A percentile compares a stretch with the other conserved stretches of the same genome.
Conservation (phyloP, 768 basidiomycete species). For the Tricholoma sp. region DNA sequence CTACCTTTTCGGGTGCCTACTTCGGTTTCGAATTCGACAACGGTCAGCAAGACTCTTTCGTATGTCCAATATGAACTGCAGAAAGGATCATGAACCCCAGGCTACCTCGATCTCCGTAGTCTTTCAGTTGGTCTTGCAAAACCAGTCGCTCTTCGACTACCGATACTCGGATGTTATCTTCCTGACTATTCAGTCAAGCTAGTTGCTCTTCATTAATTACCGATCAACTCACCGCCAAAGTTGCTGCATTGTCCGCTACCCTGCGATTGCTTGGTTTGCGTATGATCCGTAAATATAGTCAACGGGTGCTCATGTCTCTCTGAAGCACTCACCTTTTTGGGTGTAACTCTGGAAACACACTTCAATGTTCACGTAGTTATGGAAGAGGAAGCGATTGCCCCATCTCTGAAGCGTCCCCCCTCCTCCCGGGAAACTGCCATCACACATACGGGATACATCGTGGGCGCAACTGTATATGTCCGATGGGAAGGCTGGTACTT, state of each 20-base stretch:
- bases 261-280: background rate
- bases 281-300: too few species aligned
- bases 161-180: background rate
- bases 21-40: background rate
- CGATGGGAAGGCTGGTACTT: constrained; percentile 1
- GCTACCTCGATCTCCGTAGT: constrained; percentile 16
- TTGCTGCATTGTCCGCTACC: background rate
- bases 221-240: background rate
- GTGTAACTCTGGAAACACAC: constrained; percentile 5
- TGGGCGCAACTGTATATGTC: constrained; percentile 11
- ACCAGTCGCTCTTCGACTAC: constrained; percentile 1
- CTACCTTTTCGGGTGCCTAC: background rate
- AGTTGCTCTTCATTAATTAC: background rate
- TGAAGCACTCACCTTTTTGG: background rate
- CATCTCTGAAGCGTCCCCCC: constrained; percentile 4
- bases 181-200: background rate
- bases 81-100: constrained; percentile 4
- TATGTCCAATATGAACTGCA: constrained; percentile 15
- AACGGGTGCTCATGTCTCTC: background rate
- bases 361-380: constrained; percentile 26
- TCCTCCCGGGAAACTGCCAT: too few species aligned
- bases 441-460: background rate
- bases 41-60: constrained; percentile 4
- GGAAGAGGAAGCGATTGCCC: constrained; percentile 28
- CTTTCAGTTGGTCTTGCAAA: constrained; percentile 13